These are phyloP conservation scores for baker's yeast (Saccharomyces cerevisiae) DNA, from an alignment of 805 yeast species.

Conservation along the genomic window DNA sequence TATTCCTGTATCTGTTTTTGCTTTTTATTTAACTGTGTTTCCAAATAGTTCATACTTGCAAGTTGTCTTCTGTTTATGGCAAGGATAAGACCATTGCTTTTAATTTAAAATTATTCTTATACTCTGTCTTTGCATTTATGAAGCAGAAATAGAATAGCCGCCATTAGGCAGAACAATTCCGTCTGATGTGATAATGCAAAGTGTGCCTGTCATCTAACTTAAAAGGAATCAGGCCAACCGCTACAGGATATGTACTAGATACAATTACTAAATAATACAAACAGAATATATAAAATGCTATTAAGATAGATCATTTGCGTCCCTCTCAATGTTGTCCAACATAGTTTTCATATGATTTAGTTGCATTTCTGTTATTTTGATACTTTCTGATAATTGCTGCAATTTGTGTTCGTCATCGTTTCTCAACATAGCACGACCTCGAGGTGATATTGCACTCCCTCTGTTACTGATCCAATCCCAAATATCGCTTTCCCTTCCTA, in stretches of 20 bases:
- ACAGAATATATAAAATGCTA: background rate
- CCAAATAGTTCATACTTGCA: background rate
- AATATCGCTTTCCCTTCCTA: background rate
- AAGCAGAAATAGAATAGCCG: background rate
- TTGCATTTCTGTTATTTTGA: conserved; percentile 22
- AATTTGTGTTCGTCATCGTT: conserved; percentile 10
- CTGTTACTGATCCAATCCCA: background rate
- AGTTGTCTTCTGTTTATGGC: background rate
- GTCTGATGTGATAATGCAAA: background rate
- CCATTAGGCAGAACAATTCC: background rate
- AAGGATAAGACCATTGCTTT: background rate
- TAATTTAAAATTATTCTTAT: background rate
- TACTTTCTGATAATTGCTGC: conserved; percentile 22
- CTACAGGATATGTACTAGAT: background rate
- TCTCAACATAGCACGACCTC: background rate
- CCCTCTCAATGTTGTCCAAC: conserved; percentile 4
- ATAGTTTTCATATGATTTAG: conserved; percentile 18
- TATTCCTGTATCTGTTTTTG: background rate
- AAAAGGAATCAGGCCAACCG: background rate
- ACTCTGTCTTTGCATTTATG: background rate
- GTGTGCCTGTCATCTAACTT: background rate
- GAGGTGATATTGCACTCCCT: background rate
- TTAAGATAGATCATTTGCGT: background rate
- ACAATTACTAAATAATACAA: background rate
- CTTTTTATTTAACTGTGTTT: background rate